A percentile compares a stretch with the other conserved stretches of the same genome.
These are phyloP conservation scores for Penicillium coprophilum DNA, from an alignment of 495 filamentous ascomycete genomes.

Conservation along the genomic window DNA sequence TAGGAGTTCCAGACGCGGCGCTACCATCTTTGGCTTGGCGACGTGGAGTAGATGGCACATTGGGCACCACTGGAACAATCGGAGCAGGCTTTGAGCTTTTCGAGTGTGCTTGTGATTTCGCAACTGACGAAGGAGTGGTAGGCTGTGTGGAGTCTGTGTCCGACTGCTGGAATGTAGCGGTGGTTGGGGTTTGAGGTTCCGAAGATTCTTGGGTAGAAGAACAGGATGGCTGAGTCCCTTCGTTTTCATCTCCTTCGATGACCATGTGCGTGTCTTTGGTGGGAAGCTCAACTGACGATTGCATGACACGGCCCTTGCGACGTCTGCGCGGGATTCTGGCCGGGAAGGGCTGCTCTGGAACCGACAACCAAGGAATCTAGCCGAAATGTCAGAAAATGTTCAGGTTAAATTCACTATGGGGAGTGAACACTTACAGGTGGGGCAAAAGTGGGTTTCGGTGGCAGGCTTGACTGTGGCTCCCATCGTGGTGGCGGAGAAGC, in stretches of 20 bases:
- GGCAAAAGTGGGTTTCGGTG: conserved; percentile 50
- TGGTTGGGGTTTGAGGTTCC: conserved; percentile 65
- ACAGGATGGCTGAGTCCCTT: conserved; percentile 22
- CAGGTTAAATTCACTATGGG: not conserved
- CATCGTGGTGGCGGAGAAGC: conserved; percentile 34
- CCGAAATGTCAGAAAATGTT: conserved; percentile 10
- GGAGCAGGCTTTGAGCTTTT: conserved; percentile 56
- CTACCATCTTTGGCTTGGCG: conserved; percentile 46
- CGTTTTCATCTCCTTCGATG: conserved; percentile 23
- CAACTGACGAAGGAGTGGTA: conserved; percentile 64
- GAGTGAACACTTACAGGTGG: conserved; percentile 59
- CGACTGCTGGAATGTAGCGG: conserved; percentile 64
- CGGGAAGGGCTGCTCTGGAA: conserved; percentile 66
- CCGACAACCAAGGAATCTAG: conserved; percentile 82
- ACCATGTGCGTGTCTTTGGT: conserved; percentile 36
- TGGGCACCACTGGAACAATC: conserved; percentile 66
- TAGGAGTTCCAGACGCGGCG: conserved; percentile 39
- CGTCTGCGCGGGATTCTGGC: conserved; percentile 42
- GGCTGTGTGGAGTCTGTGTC: conserved; percentile 67
- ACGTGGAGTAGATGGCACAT: conserved; percentile 44
- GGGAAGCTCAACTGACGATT: conserved; percentile 50
- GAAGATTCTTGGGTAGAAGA: conserved; percentile 40
- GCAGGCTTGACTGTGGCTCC: conserved; percentile 25
- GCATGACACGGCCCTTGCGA: conserved; percentile 40
- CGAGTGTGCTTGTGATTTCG: conserved; percentile 41